A percentile compares a stretch with the other conserved stretches of the same genome.
phyloP scores from a whole-genome alignment of 257 asterid species.

The Henckelia pumila region DNA sequence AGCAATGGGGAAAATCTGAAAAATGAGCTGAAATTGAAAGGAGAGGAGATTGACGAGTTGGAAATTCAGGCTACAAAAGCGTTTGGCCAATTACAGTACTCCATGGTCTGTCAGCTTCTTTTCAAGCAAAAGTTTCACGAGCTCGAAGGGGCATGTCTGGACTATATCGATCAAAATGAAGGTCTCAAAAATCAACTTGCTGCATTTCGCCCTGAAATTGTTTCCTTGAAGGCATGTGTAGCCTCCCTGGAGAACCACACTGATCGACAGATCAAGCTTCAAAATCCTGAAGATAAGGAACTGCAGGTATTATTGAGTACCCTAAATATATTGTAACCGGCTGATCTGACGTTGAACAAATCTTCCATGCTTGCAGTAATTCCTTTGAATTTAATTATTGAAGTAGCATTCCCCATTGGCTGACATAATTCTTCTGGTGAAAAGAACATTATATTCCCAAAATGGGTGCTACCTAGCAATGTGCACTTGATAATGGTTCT shows the following conservation, averaged over 20 bases:
- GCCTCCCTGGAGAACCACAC: slow-evolving; percentile 66
- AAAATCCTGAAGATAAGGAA: slow-evolving; percentile 43
- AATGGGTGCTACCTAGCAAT: neutral
- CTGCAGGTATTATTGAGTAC: slow-evolving; percentile 43
- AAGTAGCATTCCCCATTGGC: slow-evolving; percentile 1
- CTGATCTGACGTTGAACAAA: slow-evolving; percentile 21
- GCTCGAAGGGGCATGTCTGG: slow-evolving; percentile 47
- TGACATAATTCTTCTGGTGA: neutral
- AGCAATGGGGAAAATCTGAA: slow-evolving; percentile 42
- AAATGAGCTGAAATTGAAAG: slow-evolving; percentile 47
- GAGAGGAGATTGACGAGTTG: slow-evolving; percentile 48
- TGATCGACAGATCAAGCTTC: slow-evolving; percentile 44
- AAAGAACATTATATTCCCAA: neutral
- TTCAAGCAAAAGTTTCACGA: slow-evolving; percentile 74
- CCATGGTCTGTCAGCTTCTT: slow-evolving; percentile 50
- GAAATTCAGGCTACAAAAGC: slow-evolving; percentile 48
- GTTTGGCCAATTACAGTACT: slow-evolving; percentile 59
- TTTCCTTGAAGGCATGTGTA: slow-evolving; percentile 55
- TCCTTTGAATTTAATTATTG: slow-evolving; percentile 2
- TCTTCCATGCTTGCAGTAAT: slow-evolving; percentile 7
- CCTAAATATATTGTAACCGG: slow-evolving; percentile 3
- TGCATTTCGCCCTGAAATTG: slow-evolving; percentile 63
- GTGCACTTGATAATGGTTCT: neutral
- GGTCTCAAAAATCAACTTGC: slow-evolving; percentile 51
- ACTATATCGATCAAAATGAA: slow-evolving; percentile 50